Evolutionary conservation across 2,329 filamentous ascomycete genomes (phyloP).

Genomic region (Arthrobotrys pseudoclavata): DNA sequence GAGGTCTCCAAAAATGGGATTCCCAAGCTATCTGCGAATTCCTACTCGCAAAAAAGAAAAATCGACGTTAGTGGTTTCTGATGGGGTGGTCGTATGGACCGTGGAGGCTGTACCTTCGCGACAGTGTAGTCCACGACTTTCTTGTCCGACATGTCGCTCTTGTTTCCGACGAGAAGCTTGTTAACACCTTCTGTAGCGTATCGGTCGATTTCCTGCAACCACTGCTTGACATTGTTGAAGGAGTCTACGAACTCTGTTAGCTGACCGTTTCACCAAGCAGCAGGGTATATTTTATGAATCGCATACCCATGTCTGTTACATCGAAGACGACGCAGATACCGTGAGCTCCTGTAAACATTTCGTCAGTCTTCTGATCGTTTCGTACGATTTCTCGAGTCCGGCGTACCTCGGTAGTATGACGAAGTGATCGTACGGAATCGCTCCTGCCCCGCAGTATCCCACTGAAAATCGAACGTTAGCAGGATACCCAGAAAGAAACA

Average conservation of each 20-base stretch:
- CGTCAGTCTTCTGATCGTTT: slow-evolving; percentile 45
- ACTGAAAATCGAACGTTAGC: slow-evolving; percentile 71
- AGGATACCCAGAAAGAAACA: not conserved
- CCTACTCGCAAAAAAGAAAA: slow-evolving; percentile 71
- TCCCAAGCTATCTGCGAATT: slow-evolving; percentile 97
- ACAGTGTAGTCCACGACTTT: slow-evolving; percentile 99
- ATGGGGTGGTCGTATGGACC: not conserved
- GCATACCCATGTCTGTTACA: slow-evolving; percentile 91
- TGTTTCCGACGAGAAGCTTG: slow-evolving; percentile 99
- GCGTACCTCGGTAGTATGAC: slow-evolving; percentile 85
- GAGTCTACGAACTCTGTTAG: slow-evolving; percentile 71
- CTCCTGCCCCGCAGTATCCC: slow-evolving; percentile 99
- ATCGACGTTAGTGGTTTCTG: slow-evolving; percentile 25
- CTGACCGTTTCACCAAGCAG: not conserved
- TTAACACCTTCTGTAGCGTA: slow-evolving; percentile 99
- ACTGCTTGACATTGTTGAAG: slow-evolving; percentile 99
- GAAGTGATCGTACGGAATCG: slow-evolving; percentile 99
- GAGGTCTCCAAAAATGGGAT: slow-evolving; percentile 99
- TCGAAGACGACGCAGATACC: slow-evolving; percentile 99
- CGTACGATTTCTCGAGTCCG: not conserved
- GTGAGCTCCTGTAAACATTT: slow-evolving; percentile 77
- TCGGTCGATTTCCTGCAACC: slow-evolving; percentile 99
- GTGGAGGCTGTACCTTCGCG: slow-evolving; percentile 80
- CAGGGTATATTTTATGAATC: not conserved
- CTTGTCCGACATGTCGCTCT: slow-evolving; percentile 99